Base-by-base conservation (phyloP, 1,284 basidiomycete genomes). In the Ganoderma leucocontextum region DNA sequence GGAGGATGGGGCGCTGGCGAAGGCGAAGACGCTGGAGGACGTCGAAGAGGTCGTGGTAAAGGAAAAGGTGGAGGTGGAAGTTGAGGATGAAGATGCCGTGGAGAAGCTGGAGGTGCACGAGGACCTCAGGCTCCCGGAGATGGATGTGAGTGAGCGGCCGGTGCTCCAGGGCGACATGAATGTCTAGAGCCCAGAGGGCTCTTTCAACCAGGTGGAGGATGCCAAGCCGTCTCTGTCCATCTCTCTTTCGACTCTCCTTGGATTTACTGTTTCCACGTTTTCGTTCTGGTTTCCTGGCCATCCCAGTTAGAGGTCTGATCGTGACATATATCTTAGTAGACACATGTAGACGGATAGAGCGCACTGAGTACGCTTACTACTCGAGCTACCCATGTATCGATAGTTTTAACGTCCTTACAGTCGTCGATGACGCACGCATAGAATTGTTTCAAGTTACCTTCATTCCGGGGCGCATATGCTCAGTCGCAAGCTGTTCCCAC, bases 1-100 rank as follows among this genome's bases (percentile, higher is more conserved):
- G 35, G 70, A 64, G 4, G 64, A 65, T 9, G 70, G 53, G 25
- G 63, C 44, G 25, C 65, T 13, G 39, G 58, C 22, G 62, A 64
- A 66, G 65, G 58, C 69, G 68, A 64, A 62, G 63, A 60, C 49
- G 57, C 39, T 68, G 12, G 59, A 68, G 58, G 65, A 69, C 63
- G 44, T 60, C 42, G 65, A 69, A 33, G 64, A 66, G 58, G 67
- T 63, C 53, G 62, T 65, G 17, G 49, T 62, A 33, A 38, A 64
- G 47, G 63, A 67, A 22, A 61, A 60, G 42, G 57, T 63, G 29
- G 57, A 44, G 10, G 62, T 55, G 33, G 63, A 60, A 0, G 42
- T 19, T 4, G 64, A 65, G 42, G 25, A 36, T 8, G 61, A 67
- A 49, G 53, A 57, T 15, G 63, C 55, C 13, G 22, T 33, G 52